Evolutionary conservation across 148 eudicot species (phyloP).

Genomic region (Heliosperma pusillum): DNA sequence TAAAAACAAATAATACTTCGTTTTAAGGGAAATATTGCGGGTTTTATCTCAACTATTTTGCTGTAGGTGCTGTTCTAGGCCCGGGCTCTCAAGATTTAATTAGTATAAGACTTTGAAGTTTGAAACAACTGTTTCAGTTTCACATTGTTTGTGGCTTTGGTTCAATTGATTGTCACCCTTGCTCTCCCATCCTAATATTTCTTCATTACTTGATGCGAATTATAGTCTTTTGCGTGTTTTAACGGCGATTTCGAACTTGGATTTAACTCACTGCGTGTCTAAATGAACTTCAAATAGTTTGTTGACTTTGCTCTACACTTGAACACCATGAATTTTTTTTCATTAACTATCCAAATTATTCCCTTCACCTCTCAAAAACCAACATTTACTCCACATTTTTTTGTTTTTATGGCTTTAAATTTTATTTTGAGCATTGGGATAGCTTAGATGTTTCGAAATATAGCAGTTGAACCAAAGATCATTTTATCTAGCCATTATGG

Average conservation of each 20-base stretch:
- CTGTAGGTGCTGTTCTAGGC: neutral
- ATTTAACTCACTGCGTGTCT: neutral
- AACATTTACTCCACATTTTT: neutral
- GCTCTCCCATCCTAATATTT: neutral
- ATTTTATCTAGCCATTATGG: neutral
- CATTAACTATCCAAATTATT: neutral
- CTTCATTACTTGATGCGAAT: neutral
- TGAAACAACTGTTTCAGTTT: neutral
- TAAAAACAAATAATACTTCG: too few relatives aligned
- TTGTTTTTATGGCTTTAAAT: too few relatives aligned
- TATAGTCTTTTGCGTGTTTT: neutral
- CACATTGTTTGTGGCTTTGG: neutral
- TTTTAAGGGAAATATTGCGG: too few relatives aligned
- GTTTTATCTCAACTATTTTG: too few relatives aligned
- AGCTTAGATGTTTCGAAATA: neutral
- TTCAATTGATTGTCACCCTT: neutral
- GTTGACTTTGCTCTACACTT: neutral
- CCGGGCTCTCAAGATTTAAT: neutral
- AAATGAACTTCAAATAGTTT: too few relatives aligned
- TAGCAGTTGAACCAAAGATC: neutral
- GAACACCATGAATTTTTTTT: neutral
- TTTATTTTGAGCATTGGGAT: neutral
- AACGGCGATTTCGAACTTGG: neutral
- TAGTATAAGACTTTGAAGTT: neutral
- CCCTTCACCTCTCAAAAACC: neutral